Conservation (phyloP, 169 alveolate genomes). For the Pseudocohnilembus persalinus region DNA sequence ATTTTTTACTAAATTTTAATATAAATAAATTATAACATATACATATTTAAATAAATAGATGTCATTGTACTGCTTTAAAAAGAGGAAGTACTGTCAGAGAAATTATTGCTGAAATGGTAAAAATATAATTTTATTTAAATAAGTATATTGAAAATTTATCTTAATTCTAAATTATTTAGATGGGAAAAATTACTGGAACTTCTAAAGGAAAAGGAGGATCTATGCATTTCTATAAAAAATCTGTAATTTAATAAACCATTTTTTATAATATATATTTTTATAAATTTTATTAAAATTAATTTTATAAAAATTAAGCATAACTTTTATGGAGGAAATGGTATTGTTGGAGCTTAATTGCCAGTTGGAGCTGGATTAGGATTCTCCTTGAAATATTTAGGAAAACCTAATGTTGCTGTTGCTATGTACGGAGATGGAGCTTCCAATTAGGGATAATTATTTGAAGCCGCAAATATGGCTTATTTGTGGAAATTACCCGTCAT, state of each 20-base stretch:
- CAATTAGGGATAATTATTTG: slow-evolving; percentile 87
- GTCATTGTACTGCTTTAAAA: slow-evolving; percentile 85
- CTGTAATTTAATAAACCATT: neutral
- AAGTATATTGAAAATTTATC: too few species aligned
- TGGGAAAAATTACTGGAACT: slow-evolving; percentile 86
- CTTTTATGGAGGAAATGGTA: slow-evolving; percentile 90
- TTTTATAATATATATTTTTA: too few species aligned
- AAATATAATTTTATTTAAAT: too few species aligned
- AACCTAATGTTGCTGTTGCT: slow-evolving; percentile 74
- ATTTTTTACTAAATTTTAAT: too few species aligned
- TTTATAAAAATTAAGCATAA: slow-evolving; percentile 16
- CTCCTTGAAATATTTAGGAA: slow-evolving; percentile 55
- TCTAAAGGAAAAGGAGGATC: slow-evolving; percentile 90
- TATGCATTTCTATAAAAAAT: slow-evolving; percentile 88
- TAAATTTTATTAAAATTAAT: too few species aligned
- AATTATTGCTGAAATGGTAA: slow-evolving; percentile 81
- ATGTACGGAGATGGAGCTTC: slow-evolving; percentile 93
- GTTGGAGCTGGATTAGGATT: slow-evolving; percentile 81
- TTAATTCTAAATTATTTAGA: slow-evolving; percentile 4
- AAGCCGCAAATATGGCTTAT: slow-evolving; percentile 88
- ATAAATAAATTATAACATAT: too few species aligned
- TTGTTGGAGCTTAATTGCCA: slow-evolving; percentile 88
- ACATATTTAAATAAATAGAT: slow-evolving; percentile 60
- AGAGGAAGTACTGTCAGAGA: slow-evolving; percentile 83
- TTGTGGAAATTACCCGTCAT: slow-evolving; percentile 86